Conservation (phyloP, 169 alveolate genomes). For the Eimeria necatrix region DNA sequence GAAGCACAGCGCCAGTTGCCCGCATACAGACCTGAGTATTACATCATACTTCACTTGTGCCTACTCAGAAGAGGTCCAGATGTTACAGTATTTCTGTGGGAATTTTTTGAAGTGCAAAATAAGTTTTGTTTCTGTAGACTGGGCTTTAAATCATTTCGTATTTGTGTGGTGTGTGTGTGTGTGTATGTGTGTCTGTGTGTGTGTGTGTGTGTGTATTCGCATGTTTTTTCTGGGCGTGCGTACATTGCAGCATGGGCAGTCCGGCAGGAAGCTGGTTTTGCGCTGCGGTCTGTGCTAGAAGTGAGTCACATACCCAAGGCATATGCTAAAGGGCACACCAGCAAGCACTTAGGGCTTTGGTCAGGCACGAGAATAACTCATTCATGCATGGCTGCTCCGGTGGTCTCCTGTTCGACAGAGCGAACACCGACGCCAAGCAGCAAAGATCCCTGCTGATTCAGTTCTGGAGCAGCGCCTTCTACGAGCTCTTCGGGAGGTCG, state of each 20-base stretch:
- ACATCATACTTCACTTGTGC: too few species aligned
- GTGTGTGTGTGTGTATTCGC: too few species aligned
- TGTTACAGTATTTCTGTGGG: too few species aligned
- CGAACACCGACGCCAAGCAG: neutral
- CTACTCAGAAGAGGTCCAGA: too few species aligned
- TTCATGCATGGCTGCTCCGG: neutral
- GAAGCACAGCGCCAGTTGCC: neutral
- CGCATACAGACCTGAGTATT: too few species aligned
- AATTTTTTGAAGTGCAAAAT: too few species aligned
- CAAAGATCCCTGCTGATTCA: neutral
- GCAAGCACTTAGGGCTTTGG: too few species aligned
- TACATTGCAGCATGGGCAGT: conserved; percentile 74
- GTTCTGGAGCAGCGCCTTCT: conserved; percentile 23
- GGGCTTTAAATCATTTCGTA: too few species aligned
- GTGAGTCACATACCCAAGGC: conserved; percentile 42
- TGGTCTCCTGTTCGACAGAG: neutral
- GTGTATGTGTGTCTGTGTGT: too few species aligned
- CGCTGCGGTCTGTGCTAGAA: conserved; percentile 36
- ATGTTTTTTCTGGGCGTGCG: neutral
- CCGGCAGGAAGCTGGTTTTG: conserved; percentile 71
- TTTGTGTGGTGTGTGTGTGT: too few species aligned
- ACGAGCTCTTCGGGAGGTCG: conserved; percentile 61
- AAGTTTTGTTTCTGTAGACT: too few species aligned
- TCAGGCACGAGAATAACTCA: too few species aligned
- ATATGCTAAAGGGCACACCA: neutral